Conservation (phyloP, 148 eudicot species). For the Tetragonia tetragonoides region DNA sequence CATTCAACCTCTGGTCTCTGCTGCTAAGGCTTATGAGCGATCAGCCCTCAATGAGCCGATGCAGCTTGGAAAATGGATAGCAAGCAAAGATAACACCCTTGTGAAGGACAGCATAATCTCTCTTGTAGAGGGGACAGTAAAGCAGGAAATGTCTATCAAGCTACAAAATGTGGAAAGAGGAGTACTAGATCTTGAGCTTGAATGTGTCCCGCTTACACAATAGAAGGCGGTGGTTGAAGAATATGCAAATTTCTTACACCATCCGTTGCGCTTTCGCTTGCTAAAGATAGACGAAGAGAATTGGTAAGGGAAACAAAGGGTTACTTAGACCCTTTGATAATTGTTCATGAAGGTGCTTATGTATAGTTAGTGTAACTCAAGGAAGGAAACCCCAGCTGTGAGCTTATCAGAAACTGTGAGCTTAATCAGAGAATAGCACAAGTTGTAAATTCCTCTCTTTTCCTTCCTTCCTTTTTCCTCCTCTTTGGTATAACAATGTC, state of each 20-base stretch:
- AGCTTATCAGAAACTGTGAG: slow-evolving; percentile 13
- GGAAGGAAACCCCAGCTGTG: slow-evolving; percentile 7
- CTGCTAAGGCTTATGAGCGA: slow-evolving; percentile 69
- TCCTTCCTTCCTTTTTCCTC: background rate
- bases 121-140: slow-evolving; percentile 54
- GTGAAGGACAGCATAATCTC: slow-evolving; percentile 64
- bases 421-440: background rate
- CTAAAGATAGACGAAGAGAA: slow-evolving; percentile 1
- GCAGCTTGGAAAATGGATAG: slow-evolving; percentile 66
- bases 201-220: slow-evolving; percentile 88
- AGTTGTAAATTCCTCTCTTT: slow-evolving; percentile 16
- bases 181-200: slow-evolving; percentile 80
- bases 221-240: slow-evolving; percentile 22
- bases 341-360: too few species aligned
- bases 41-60: slow-evolving; percentile 38
- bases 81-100: slow-evolving; percentile 68
- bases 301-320: background rate
- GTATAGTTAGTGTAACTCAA: too few species aligned
- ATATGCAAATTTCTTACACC: background rate
- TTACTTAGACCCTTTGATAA: background rate
- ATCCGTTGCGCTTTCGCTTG: slow-evolving; percentile 4
- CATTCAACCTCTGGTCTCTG: slow-evolving; percentile 80
- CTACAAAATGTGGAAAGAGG: slow-evolving; percentile 89
- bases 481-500: background rate
- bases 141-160: slow-evolving; percentile 67